These are phyloP conservation scores for Ruellia speciosa DNA, from an alignment of 305 asterid genomes.

Conservation along the genomic window DNA sequence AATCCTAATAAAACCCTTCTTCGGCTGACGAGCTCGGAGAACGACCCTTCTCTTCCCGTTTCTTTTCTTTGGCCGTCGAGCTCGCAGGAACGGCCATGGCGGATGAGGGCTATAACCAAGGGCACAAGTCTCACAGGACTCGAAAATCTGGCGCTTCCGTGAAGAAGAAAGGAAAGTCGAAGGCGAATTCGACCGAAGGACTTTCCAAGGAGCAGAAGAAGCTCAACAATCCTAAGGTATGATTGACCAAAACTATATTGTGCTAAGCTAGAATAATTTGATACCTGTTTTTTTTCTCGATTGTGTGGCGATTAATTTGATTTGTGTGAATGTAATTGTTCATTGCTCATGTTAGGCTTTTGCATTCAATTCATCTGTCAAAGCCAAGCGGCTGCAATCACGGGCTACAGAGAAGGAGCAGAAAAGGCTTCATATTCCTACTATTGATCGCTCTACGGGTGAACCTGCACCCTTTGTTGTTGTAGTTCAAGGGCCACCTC, in stretches of 20 bases:
- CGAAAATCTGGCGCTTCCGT: slow-evolving; percentile 72
- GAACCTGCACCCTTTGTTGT: slow-evolving; percentile 92
- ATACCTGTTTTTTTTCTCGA: too few species aligned
- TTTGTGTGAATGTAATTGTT: slow-evolving; percentile 16
- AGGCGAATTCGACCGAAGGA: slow-evolving; percentile 31
- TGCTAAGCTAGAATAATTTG: neutral
- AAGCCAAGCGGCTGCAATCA: slow-evolving; percentile 76
- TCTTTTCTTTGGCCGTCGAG: neutral
- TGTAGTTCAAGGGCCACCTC: slow-evolving; percentile 94
- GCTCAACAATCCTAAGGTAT: slow-evolving; percentile 65
- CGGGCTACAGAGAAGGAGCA: slow-evolving; percentile 91
- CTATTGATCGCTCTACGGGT: slow-evolving; percentile 60
- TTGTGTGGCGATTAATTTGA: neutral
- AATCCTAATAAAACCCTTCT: too few species aligned
- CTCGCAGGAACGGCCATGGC: slow-evolving; percentile 8
- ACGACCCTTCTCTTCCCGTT: neutral
- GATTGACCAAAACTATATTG: too few species aligned
- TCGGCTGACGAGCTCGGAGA: too few species aligned
- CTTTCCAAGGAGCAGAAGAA: slow-evolving; percentile 52
- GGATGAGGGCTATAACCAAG: slow-evolving; percentile 34
- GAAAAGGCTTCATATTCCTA: slow-evolving; percentile 81
- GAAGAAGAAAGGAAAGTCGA: slow-evolving; percentile 56
- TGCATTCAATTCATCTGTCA: slow-evolving; percentile 64
- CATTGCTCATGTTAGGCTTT: slow-evolving; percentile 60
- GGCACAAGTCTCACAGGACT: slow-evolving; percentile 70